Percentiles rank a stretch among this genome's conserved stretches.
phyloP scores from a whole-genome alignment of 2,329 filamentous ascomycete species.

The Chaetomiaceae sp. region DNA sequence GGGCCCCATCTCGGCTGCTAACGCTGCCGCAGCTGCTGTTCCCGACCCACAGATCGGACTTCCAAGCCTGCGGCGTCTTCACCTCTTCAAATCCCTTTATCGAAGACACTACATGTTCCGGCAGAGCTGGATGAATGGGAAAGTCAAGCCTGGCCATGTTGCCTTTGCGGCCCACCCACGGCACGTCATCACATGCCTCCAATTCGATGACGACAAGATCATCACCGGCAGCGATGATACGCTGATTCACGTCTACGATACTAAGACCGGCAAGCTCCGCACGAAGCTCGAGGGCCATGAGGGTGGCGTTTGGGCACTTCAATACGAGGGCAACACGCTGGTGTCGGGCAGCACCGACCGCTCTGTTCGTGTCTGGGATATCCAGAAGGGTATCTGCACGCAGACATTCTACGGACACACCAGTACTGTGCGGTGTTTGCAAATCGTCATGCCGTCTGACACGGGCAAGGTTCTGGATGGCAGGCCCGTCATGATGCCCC shows the following conservation, averaged over 20 bases:
- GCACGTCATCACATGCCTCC: slow-evolving; percentile 94
- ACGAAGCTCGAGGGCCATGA: slow-evolving; percentile 89
- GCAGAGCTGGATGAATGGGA: slow-evolving; percentile 85
- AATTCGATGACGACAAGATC: slow-evolving; percentile 98
- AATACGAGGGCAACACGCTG: slow-evolving; percentile 91
- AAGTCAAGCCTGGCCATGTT: slow-evolving; percentile 80
- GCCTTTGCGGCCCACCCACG: slow-evolving; percentile 95
- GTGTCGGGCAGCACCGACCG: slow-evolving; percentile 96
- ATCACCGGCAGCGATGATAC: slow-evolving; percentile 96
- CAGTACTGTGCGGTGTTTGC: slow-evolving; percentile 90
- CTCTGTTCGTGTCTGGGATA: slow-evolving; percentile 99
- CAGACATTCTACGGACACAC: slow-evolving; percentile 98
- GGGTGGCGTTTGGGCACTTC: slow-evolving; percentile 93
- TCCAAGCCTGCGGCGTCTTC: slow-evolving; percentile 72
- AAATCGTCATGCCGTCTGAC: slow-evolving; percentile 84
- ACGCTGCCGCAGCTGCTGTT: slow-evolving; percentile 75
- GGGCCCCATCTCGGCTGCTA: slow-evolving; percentile 81
- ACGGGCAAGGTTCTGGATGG: slow-evolving; percentile 69
- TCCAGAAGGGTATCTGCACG: slow-evolving; percentile 84
- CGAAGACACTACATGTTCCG: slow-evolving; percentile 88
- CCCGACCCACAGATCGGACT: slow-evolving; percentile 78
- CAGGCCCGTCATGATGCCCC: slow-evolving; percentile 79
- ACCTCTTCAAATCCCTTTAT: slow-evolving; percentile 95
- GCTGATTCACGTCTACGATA: slow-evolving; percentile 96
- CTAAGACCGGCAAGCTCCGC: slow-evolving; percentile 81